Conservation (phyloP, 164 flowering plant genomes). For the Euptelea pleiosperma region DNA sequence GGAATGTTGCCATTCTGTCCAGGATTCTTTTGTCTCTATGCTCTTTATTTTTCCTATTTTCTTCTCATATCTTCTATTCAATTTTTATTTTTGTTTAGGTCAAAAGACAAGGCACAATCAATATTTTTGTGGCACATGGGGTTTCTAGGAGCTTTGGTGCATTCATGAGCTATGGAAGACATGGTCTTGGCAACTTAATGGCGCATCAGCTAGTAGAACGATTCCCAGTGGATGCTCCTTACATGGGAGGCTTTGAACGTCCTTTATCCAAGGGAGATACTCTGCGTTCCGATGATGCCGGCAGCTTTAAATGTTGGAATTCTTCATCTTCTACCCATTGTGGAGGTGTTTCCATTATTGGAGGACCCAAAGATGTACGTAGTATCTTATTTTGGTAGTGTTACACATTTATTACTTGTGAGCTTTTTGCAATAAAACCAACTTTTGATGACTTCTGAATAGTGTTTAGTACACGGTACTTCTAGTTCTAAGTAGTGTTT, state of each 20-base stretch:
- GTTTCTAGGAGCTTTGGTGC: conserved; percentile 94
- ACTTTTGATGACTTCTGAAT: not conserved
- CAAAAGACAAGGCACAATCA: conserved; percentile 80
- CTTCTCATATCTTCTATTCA: not conserved
- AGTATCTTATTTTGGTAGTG: not conserved
- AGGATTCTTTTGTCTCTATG: not conserved
- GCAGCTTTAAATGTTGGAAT: conserved; percentile 89
- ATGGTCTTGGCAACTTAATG: conserved; percentile 94
- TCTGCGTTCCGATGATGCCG: conserved; percentile 85
- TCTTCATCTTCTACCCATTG: conserved; percentile 85
- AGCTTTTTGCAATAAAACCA: not conserved
- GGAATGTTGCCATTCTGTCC: too few relatives aligned
- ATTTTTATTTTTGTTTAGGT: conserved; percentile 47
- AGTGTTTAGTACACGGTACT: not conserved
- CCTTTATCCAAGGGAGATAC: conserved; percentile 82
- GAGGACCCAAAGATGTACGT: conserved; percentile 74
- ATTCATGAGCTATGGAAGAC: conserved; percentile 96
- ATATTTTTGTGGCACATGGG: conserved; percentile 99
- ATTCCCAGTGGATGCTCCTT: conserved; percentile 99
- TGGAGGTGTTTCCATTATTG: conserved; percentile 92
- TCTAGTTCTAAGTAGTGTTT: not conserved
- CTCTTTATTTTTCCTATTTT: not conserved
- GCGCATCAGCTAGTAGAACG: conserved; percentile 95
- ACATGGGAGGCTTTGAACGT: conserved; percentile 88
- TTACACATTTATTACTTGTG: too few relatives aligned